phyloP scores from a whole-genome alignment of 495 filamentous ascomycete species.

The Endocarpon pusillum region DNA sequence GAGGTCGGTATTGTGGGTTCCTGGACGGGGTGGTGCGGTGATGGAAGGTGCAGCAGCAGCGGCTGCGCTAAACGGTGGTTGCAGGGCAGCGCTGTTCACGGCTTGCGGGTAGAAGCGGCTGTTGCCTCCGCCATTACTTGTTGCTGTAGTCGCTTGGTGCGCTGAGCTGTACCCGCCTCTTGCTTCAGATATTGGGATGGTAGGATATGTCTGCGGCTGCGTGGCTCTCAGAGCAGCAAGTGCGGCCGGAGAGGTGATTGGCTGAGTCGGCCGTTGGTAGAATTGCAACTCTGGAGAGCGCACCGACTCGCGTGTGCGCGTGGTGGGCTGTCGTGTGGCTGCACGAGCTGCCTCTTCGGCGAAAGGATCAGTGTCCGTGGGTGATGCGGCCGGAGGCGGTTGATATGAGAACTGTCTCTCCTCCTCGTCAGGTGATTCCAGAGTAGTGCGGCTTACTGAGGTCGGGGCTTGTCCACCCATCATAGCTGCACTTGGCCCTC shows the following conservation, averaged over 20 bases:
- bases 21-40: conserved; percentile 16
- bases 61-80: neutral
- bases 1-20: too few relatives aligned
- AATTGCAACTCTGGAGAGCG: conserved; percentile 8
- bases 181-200: conserved; percentile 6
- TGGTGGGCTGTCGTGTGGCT: too few relatives aligned
- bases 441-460: too few relatives aligned
- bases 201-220: conserved; percentile 10
- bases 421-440: conserved; percentile 12
- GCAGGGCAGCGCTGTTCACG: conserved; percentile 8
- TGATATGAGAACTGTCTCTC: conserved; percentile 19
- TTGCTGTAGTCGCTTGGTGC: conserved; percentile 6
- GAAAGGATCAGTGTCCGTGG: conserved; percentile 45
- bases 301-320: conserved; percentile 12
- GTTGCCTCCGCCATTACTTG: too few relatives aligned
- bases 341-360: too few relatives aligned
- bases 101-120: conserved; percentile 31
- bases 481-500: conserved; percentile 13
- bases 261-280: conserved; percentile 3
- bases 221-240: conserved; percentile 13
- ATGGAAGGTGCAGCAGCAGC: conserved; percentile 14
- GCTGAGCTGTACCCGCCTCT: conserved; percentile 9
- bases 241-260: conserved; percentile 12
- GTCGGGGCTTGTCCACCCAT: conserved; percentile 14
- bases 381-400: conserved; percentile 23